phyloP scores from a whole-genome alignment of 345 rosid genomes.

The Cardamine resedifolia region DNA sequence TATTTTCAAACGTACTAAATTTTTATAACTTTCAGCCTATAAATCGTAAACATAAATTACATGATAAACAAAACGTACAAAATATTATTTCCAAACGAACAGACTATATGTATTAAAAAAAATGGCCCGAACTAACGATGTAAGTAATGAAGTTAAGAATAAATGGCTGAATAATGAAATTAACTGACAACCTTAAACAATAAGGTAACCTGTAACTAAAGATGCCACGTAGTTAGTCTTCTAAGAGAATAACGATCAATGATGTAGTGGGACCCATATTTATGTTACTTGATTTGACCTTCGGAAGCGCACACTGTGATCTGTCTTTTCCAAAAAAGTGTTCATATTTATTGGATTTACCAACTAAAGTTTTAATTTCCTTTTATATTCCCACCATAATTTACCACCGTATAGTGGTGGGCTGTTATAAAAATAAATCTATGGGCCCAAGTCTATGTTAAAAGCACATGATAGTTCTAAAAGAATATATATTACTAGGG shows the following conservation, averaged over 20 bases:
- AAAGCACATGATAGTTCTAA: not conserved
- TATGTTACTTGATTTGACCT: constrained; percentile 17
- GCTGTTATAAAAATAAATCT: not conserved
- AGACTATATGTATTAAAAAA: not conserved
- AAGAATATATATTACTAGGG: no score
- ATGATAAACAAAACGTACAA: not conserved
- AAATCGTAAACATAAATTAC: not conserved
- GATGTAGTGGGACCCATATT: constrained; percentile 1
- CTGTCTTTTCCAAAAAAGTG: constrained; percentile 20
- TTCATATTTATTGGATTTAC: not conserved
- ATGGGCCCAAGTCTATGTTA: not conserved
- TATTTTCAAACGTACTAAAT: not conserved
- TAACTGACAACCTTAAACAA: not conserved
- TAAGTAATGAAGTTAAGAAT: not conserved
- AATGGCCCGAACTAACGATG: not conserved
- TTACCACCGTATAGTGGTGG: not conserved
- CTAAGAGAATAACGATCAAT: not conserved
- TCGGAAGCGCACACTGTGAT: not conserved
- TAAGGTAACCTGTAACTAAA: constrained; percentile 1
- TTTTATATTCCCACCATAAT: not conserved
- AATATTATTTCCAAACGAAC: not conserved
- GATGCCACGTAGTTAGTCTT: constrained; percentile 17
- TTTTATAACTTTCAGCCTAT: not conserved
- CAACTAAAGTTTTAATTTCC: not conserved
- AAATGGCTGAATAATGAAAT: not conserved